Evolutionary conservation across 129 eudicot species (phyloP), one percentile per base, ranked within the genome.

Genomic region (Deinandra increscens): DNA sequence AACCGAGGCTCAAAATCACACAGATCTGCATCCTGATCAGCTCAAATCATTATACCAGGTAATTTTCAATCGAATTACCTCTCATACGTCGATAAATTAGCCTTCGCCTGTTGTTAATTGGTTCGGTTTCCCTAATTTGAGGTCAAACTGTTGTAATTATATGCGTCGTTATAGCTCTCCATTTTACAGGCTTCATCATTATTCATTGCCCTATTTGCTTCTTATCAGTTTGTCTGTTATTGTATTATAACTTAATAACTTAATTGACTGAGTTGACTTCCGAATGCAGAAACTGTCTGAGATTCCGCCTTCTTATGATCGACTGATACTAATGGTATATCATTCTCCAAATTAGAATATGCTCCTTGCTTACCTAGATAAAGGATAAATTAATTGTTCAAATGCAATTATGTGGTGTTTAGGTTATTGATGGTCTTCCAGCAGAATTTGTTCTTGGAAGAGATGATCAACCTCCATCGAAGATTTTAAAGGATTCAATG

Each of bases 381-480:
- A 59, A 20, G 38, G 51, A 53, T 49, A 76, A 66, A 15, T 76
- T 67, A n/a, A 69, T 31, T 39, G n/a, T 50, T 12, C 26, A 53
- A 44, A 54, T 72, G 39, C 29, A 39, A 20, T 61, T 62, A 33
- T 84, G 80, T 72, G 66, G 55, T 66, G 53, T 76, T 33, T 80
- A 92, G 98, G 98, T 92, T 79, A 74, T 92, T 73, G 98, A 92
- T 84, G 98, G 96, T 71, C 88, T 92, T 62, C 98, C 98, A 73
- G 98, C 98, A 44, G 96, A 92, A 63, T 92, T 92, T 85, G 84
- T 92, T 83, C 90, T 92, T 44, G 98, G 98, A 63, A 92, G 70
- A 49, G 81, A 89, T 83, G 95, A 84, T 31, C 70, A 77, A 46
- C 96, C 91, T 74, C 95, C 97, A 31, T 33, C 74, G 18, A 59